Base-by-base conservation (phyloP, 495 filamentous ascomycete species). In the Aspergillus biplanus region DNA sequence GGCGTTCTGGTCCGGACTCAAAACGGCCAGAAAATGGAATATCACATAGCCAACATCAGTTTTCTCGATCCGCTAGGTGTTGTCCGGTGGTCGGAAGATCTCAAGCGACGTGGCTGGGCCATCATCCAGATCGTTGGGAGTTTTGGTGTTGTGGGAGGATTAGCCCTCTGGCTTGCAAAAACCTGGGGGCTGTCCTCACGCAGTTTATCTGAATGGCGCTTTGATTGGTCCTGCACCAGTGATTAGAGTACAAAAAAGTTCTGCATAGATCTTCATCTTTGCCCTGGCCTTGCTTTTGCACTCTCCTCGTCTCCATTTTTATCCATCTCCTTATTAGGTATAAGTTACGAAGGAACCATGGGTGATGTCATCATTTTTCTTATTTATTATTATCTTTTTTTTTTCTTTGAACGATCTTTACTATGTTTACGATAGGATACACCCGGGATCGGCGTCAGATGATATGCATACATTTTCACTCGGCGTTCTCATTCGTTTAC, bases 81-180 rank as follows among this genome's bases (percentile, higher is more conserved):
- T 27, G 78, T 93, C 61, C 81, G 87, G 62, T 86, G 90, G 69
- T 84, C 84, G 9, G 88, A 89, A n/a, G 85, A 89, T 33, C 67
- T 96, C 61, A 84, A 83, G 62, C 79, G 81, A 32, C 85, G 81
- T 60, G 85, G 91, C 2, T 88, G 89, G 83, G 63, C 87, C 52
- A 85, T 89, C 4, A 73, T 96, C n/a, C 89, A 92, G 73, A 83
- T 97, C 12, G 78, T 94, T n/a, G 89, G 92, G 1, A 85, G 87
- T 46, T 80, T 91, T 52, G 88, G 92, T 0, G 78, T 94, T 16
- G 72, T 95, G 12, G 90, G 91, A 18, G 91, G 90, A 16, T 70
- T 95, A 56, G 86, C 87, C 15, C 78, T 91, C 46, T 92, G 87
- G 88, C 63, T 82, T 56, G 80, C 79, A 12, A 80, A 76, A 35